Evolutionary conservation across 345 rosid genomes (phyloP), one percentile per base, ranked within the genome.

Genomic region (Arabis hirsuta): DNA sequence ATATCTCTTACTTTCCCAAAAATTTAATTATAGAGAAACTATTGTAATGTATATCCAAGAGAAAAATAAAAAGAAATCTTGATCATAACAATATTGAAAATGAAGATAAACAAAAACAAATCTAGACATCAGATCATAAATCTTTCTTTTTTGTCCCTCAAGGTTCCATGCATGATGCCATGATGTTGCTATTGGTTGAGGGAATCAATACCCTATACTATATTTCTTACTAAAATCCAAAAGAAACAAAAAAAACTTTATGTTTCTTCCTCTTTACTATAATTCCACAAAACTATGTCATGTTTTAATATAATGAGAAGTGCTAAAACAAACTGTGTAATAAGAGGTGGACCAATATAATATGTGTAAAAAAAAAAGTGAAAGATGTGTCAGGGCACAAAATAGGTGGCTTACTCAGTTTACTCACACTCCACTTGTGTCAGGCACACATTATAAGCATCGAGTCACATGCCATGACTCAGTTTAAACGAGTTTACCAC

Each of bases 361-460:
- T 26, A 51, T 13, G 10, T 36, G 38, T 34, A 3, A 3, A 5
- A 60, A 5, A 60, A 59, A 74, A 63, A 46, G 79, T 46, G 70
- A 54, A 42, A 24, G 44, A 61, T 54, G 59, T 75, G 79, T 43
- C 73, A 76, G 74, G 70, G 79, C 74, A 76, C 59, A 69, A 62
- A 48, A 54, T 69, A 62, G 64, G 65, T 74, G 78, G 63, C 69
- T 68, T 68, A 27, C 64, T 61, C 79, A 75, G 64, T 59, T 76
- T 62, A 44, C 41, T 62, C 79, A 76, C 74, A 69, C 70, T 76
- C 65, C 59, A 38, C 74, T 69, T 70, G 75, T 76, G 75, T 76
- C 74, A 39, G 60, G 12, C 74, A 69, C 79, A 76, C 79, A 62
- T 55, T 29, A 54, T 38, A 55, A 76, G 70, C 65, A 76, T n/a